Evolutionary conservation across 164 flowering plant genomes (phyloP), one percentile per base, ranked within the genome.

Genomic region (Houttuynia cordata): DNA sequence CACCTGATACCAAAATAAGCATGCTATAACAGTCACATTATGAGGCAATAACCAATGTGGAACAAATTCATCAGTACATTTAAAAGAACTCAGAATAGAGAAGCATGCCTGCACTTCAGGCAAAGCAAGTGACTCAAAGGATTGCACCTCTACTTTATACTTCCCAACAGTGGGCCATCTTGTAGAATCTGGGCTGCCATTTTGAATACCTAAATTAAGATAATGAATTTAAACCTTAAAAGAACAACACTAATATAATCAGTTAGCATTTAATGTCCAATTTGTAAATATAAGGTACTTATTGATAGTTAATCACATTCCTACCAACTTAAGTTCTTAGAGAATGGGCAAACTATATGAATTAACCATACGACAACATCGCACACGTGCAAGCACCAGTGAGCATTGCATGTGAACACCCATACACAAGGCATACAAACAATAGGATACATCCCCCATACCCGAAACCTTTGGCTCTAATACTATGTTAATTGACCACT

Each of bases 91-190:
- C 12, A 12, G 57, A 23, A 23, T 60, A 34, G 30, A 56, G 7
- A 50, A 52, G 49, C 63, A n/a, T 25, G 85, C 96, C 98, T 85
- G 81, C 77, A 88, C 65, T 70, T 85, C 87, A 3, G 96, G 96
- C 73, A 88, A 75, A 19, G 85, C 95, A 63, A 91, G 45, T 15
- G 91, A 80, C 64, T 91, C 96, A 62, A 91, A 91, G 10, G 98
- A 85, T 30, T 86, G 76, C 58, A 87, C 53, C 64, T 91, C 91
- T n/a, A 88, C 92, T 75, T 60, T 84, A 64, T 82, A 89, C 62
- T 72, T 82, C 63, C 95, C 95, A 52, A 91, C 98, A 69, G 53
- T 78, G 8, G 98, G 95, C 95, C 90, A 89, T 70, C 81, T 78
- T 19, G 60, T 41, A 61, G 87, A 78, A 68, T 86, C 88, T 24